Evolutionary conservation across 225 moss, liverwort and hornwort species (phyloP).

Genomic region (Polytrichum formosum): DNA sequence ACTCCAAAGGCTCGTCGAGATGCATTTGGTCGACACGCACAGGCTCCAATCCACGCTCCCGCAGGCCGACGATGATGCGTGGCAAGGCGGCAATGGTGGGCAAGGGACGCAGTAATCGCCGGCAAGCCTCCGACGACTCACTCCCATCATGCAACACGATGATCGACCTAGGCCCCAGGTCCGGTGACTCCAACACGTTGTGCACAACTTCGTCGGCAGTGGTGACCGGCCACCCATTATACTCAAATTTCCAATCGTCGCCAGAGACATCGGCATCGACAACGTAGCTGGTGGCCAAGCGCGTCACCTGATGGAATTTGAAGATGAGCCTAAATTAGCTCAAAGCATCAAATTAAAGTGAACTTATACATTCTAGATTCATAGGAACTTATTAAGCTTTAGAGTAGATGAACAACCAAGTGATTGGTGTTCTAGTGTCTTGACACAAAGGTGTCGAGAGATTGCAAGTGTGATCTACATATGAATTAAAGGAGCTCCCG

Average conservation of each 20-base stretch:
- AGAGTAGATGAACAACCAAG: too few relatives aligned
- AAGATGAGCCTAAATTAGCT: too few relatives aligned
- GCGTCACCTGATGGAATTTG: not conserved
- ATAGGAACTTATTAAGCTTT: too few relatives aligned
- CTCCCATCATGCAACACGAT: not conserved
- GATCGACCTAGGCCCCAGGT: not conserved
- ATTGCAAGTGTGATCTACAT: too few relatives aligned
- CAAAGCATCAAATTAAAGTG: too few relatives aligned
- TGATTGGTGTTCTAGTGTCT: too few relatives aligned
- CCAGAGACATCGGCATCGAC: not conserved
- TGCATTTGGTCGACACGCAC: not conserved
- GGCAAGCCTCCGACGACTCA: not conserved
- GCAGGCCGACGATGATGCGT: not conserved
- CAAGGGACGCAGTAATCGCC: not conserved
- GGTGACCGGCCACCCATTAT: not conserved
- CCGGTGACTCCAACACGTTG: not conserved
- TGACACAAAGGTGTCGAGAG: too few relatives aligned
- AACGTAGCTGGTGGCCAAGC: not conserved
- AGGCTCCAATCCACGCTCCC: not conserved
- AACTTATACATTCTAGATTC: too few relatives aligned
- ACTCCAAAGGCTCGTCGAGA: conserved; percentile 1
- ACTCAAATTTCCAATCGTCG: not conserved
- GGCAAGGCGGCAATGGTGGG: not conserved
- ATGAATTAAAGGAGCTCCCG: too few relatives aligned
- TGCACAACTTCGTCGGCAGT: not conserved